A percentile compares a stretch with the other conserved stretches of the same genome.
Evolutionary conservation across 306 rosid species (phyloP).

Genomic region (Inga oerstediana): DNA sequence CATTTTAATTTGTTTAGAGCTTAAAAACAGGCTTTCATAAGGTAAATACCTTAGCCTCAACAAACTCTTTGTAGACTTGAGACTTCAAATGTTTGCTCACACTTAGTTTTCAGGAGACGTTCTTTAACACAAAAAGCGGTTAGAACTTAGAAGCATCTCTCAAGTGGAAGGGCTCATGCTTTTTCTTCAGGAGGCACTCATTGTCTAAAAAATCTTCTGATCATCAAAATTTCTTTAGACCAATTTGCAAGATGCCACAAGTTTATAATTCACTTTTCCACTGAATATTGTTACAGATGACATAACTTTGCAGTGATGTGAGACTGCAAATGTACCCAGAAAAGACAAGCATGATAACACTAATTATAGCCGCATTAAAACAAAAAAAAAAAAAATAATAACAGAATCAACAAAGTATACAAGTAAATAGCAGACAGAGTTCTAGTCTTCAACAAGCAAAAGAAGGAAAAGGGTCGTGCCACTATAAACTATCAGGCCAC

Average conservation of each 20-base stretch:
- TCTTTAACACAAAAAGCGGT: not conserved
- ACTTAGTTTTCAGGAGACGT: not conserved
- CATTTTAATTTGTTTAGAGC: not conserved
- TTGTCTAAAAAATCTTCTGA: not conserved
- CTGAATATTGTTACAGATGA: not conserved
- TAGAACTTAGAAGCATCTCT: not conserved
- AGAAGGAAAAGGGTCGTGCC: not conserved
- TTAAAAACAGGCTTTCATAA: not conserved
- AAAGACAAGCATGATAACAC: conserved; percentile 12
- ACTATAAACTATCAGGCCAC: conserved; percentile 8
- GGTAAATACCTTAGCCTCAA: not conserved
- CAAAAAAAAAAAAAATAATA: not conserved
- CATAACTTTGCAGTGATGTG: not conserved
- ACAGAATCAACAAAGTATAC: not conserved
- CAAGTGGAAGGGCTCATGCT: not conserved
- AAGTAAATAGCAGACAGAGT: not conserved
- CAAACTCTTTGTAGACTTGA: not conserved
- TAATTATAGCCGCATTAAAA: not conserved
- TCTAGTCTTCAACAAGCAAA: conserved; percentile 1
- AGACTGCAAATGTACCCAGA: not conserved
- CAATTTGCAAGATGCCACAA: conserved; percentile 22
- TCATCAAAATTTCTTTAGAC: conserved; percentile 3
- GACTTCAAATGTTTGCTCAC: not conserved
- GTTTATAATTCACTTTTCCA: conserved; percentile 20
- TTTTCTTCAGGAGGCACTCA: not conserved